A percentile compares a stretch with the other conserved stretches of the same genome.
Conservation (phyloP, 139 green algal genomes). For the Chloropicon primus region DNA sequence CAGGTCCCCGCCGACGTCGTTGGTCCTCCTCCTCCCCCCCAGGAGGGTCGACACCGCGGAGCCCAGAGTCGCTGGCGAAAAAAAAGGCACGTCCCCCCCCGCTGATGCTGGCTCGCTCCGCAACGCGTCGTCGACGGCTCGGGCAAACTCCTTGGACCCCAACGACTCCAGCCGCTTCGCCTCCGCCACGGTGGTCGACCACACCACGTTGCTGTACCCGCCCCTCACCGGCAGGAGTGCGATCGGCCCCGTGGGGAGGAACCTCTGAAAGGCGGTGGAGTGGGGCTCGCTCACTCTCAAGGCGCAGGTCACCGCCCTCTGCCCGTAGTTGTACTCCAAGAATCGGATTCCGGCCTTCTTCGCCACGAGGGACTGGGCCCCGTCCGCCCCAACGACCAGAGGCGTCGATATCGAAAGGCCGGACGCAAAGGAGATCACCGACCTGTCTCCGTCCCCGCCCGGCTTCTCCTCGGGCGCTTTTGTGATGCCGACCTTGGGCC, state of each 20-base stretch:
- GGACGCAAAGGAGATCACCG: not conserved
- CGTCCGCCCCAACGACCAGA: not conserved
- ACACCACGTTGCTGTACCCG: conserved; percentile 61
- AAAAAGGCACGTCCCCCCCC: too few relatives aligned
- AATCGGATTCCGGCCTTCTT: not conserved
- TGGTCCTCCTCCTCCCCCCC: not conserved
- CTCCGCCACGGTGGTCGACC: conserved; percentile 38
- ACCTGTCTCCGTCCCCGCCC: not conserved
- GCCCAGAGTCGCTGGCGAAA: too few relatives aligned
- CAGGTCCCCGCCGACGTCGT: too few relatives aligned
- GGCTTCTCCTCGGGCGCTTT: too few relatives aligned
- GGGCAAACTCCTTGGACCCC: conserved; percentile 15
- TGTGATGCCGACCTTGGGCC: not conserved
- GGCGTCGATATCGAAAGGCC: not conserved
- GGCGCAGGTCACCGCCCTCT: conserved; percentile 17
- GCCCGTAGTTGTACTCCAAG: conserved; percentile 8
- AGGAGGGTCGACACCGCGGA: not conserved
- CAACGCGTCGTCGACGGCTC: conserved; percentile 15
- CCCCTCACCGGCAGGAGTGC: conserved; percentile 53
- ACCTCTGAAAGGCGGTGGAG: conserved; percentile 59
- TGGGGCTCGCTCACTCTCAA: conserved; percentile 15
- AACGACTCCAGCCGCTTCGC: conserved; percentile 38
- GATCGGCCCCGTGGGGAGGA: conserved; percentile 61
- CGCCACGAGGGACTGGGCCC: not conserved
- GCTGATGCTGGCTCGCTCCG: too few relatives aligned